Base-by-base conservation (phyloP, 106 monocot genomes). In the Dendrobium catenatum region DNA sequence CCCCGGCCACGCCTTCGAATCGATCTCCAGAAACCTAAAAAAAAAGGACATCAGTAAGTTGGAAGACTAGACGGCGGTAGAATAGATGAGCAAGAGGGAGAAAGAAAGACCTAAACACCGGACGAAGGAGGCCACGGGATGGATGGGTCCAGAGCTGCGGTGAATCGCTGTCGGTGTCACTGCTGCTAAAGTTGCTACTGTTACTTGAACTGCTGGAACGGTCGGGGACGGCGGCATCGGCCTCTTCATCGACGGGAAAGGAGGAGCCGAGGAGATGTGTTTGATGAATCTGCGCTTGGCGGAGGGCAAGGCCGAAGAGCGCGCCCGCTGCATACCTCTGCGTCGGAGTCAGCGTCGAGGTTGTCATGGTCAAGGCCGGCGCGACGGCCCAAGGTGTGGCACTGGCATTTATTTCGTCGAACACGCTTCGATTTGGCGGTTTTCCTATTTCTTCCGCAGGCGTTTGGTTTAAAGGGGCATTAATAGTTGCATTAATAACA, bases 261-360 rank as follows among this genome's bases (percentile, higher is more conserved):
- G 47, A n/a, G 41, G n/a, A 18, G 4, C 29, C 83, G 58, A 90
- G 78, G 17, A 85, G 90, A 41, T 51, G 85, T 18, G 86, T 84
- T 79, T 94, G 93, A 51, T 91, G 91, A 80, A 94, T 82, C 87
- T 94, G 93, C 43, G 89, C 89, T 79, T 91, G 87, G 42, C 91
- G 86, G 42, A 94, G 91, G 81, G 93, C 85, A 77, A 94, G 78
- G 59, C 86, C 89, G 3, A 94, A 80, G 22, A 94, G 82, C 0
- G 86, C 89, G 3, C 91, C 93, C 2, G 89, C 91, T 15, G 89
- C 93, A 82, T 94, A 94, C 47, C 81, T 79, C 77, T 94, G 93
- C 54, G 86, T 88, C 68, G 89, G 80, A 37, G 79, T 87, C 75
- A 92, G 74, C 72, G 79, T 40, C 49, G 91, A 81, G 24, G 26